These are phyloP conservation scores for Dactylis glomerata DNA, from an alignment of 176 grass and related monocot species.

Conservation along the genomic window DNA sequence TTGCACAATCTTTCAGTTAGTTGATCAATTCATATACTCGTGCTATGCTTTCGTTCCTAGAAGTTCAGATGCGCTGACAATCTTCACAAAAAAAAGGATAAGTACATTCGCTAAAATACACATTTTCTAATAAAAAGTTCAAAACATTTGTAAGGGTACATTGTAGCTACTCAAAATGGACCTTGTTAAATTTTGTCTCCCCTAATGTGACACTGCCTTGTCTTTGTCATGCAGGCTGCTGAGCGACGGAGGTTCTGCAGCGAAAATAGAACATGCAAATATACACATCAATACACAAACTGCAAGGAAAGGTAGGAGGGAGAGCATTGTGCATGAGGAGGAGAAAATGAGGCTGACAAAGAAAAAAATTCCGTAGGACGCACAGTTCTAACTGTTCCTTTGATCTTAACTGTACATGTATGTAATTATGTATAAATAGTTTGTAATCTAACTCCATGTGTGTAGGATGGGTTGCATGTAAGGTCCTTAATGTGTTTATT, in stretches of 20 bases:
- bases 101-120: neutral
- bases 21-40: neutral
- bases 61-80: neutral
- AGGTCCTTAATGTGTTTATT: neutral
- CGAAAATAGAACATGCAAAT: neutral
- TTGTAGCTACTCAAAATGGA: neutral
- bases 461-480: conserved; percentile 9
- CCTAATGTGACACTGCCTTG: neutral
- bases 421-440: neutral
- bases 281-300: neutral
- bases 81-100: no score
- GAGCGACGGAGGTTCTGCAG: neutral
- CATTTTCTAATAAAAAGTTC: neutral
- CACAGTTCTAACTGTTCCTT: neutral
- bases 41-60: neutral
- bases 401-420: conserved; percentile 4
- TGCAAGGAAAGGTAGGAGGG: neutral
- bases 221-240: neutral
- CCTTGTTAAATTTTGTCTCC: neutral
- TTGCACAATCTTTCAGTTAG: neutral
- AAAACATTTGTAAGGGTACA: neutral
- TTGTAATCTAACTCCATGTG: conserved; percentile 21
- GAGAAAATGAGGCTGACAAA: neutral
- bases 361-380: neutral
- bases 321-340: conserved; percentile 1